phyloP scores from a whole-genome alignment of 257 asterid species.

The Cinchona pubescens region DNA sequence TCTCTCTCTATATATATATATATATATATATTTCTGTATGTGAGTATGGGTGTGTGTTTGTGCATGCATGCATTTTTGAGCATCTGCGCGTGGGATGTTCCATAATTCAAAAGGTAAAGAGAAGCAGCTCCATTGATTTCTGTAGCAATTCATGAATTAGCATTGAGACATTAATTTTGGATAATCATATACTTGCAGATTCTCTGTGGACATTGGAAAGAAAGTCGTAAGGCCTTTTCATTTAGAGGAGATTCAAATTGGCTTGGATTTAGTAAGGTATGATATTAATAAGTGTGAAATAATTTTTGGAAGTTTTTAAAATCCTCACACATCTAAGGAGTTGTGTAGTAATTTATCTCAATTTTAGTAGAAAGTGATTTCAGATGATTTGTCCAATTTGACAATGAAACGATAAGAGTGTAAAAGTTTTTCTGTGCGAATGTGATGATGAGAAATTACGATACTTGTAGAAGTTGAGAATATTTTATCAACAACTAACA shows the following conservation, averaged over 20 bases:
- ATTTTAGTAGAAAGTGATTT: neutral
- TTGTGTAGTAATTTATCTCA: neutral
- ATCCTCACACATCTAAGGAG: neutral
- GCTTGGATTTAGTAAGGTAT: constrained; percentile 96
- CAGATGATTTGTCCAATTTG: neutral
- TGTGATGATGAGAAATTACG: neutral
- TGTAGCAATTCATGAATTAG: neutral
- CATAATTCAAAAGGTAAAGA: neutral
- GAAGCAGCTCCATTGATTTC: neutral
- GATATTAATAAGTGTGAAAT: neutral
- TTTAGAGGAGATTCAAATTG: constrained; percentile 96
- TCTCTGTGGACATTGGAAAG: constrained; percentile 73
- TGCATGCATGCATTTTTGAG: neutral
- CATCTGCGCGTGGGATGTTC: neutral
- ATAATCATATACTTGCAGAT: constrained; percentile 47
- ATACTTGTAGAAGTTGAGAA: neutral
- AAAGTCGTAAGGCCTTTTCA: constrained; percentile 58
- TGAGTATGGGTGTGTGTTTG: neutral
- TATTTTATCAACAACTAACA: too few relatives aligned
- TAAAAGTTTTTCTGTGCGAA: neutral
- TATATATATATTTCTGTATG: neutral
- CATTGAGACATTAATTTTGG: constrained; percentile 1
- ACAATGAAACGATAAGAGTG: neutral
- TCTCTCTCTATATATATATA: neutral
- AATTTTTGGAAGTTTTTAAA: neutral